Conservation (phyloP, 2,329 filamentous ascomycete genomes). For the Exophiala sideris region DNA sequence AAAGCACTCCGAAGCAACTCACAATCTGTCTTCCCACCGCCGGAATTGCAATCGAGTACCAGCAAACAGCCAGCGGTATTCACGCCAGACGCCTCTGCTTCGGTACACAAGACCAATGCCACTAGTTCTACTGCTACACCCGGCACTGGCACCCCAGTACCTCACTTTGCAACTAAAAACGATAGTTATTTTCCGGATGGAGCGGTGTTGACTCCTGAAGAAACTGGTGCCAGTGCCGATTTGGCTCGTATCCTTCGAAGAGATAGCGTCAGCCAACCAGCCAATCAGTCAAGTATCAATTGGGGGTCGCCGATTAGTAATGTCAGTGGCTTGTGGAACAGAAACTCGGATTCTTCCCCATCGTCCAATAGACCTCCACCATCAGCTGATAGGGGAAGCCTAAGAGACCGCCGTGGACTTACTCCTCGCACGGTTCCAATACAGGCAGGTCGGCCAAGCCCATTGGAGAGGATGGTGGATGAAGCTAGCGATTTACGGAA, state of each 20-base stretch:
- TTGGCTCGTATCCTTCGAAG: constrained; percentile 53
- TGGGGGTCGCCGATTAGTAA: constrained; percentile 57
- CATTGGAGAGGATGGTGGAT: constrained; percentile 44
- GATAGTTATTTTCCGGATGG: constrained; percentile 27
- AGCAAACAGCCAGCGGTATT: constrained; percentile 32
- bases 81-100: constrained; percentile 45
- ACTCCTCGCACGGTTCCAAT: constrained; percentile 18
- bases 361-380: constrained; percentile 36
- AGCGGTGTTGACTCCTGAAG: constrained; percentile 32
- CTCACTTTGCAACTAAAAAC: constrained; percentile 46
- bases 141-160: constrained; percentile 48
- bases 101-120: constrained; percentile 44
- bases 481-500: constrained; percentile 22
- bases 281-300: constrained; percentile 49
- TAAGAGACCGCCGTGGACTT: constrained; percentile 13
- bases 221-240: constrained; percentile 53
- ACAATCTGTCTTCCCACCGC: constrained; percentile 2
- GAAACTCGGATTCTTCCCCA: constrained; percentile 45
- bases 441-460: constrained; percentile 4
- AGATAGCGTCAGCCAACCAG: constrained; percentile 49
- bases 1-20: constrained; percentile 8
- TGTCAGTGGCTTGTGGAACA: constrained; percentile 48
- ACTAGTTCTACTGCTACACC: constrained; percentile 53
- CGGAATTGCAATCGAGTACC: not conserved
- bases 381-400: constrained; percentile 22